A percentile compares a stretch with the other conserved stretches of the same genome.
Conservation (phyloP, 768 basidiomycete species). For the Sutorius australiensis region DNA sequence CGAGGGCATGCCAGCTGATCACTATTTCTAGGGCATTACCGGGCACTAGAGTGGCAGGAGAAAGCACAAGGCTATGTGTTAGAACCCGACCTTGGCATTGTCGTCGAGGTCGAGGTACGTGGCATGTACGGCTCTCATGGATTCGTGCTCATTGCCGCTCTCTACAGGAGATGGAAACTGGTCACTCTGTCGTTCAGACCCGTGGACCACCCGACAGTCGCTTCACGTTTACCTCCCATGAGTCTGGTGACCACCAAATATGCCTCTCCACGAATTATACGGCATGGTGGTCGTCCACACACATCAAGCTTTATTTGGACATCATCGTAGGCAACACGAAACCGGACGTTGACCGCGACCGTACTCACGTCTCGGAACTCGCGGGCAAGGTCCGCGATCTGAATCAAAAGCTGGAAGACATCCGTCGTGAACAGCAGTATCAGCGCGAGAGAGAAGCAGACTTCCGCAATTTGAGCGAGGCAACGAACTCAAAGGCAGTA, state of each 20-base stretch:
- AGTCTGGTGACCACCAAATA: slow-evolving; percentile 95
- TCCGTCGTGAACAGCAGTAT: slow-evolving; percentile 94
- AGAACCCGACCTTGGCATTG: slow-evolving; percentile 79
- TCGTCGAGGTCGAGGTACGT: slow-evolving; percentile 87
- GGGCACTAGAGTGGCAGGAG: slow-evolving; percentile 89
- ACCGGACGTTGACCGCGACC: slow-evolving; percentile 82
- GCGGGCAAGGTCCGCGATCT: slow-evolving; percentile 85
- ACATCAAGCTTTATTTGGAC: slow-evolving; percentile 93
- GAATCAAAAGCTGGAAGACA: slow-evolving; percentile 90
- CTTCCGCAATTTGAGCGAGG: slow-evolving; percentile 85
- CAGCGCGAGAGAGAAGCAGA: slow-evolving; percentile 93
- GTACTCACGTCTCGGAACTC: slow-evolving; percentile 78
- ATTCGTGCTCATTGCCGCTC: not conserved
- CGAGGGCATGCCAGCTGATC: not conserved
- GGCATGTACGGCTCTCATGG: not conserved
- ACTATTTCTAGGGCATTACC: slow-evolving; percentile 73
- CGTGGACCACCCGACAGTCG: slow-evolving; percentile 86
- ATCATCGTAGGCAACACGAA: slow-evolving; percentile 87
- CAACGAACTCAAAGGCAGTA: slow-evolving; percentile 86
- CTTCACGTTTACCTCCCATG: slow-evolving; percentile 98
- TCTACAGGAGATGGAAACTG: slow-evolving; percentile 76
- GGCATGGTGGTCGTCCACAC: slow-evolving; percentile 80
- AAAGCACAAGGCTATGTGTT: slow-evolving; percentile 58
- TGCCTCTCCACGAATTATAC: slow-evolving; percentile 93
- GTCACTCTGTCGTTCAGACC: slow-evolving; percentile 80